phyloP scores from a whole-genome alignment of 2,329 filamentous ascomycete species.

The Aspergillus fijiensis region DNA sequence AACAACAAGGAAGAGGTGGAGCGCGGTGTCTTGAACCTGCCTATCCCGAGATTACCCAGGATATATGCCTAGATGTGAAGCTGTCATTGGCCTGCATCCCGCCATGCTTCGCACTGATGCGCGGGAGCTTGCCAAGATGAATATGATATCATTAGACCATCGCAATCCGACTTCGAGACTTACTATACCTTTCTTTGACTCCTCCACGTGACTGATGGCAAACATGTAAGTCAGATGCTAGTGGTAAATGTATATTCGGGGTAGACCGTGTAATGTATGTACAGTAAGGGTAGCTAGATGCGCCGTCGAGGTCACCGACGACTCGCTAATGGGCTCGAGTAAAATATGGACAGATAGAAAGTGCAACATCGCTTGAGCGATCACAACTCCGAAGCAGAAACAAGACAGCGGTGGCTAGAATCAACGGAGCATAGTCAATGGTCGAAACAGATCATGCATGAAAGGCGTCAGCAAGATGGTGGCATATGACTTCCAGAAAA shows the following conservation, averaged over 20 bases:
- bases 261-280: neutral
- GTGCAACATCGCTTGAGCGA: neutral
- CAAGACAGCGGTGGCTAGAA: neutral
- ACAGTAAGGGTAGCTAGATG: neutral
- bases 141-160: neutral
- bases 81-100: no score
- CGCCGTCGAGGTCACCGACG: neutral
- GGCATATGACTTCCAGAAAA: conserved; percentile 6
- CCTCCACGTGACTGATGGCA: neutral
- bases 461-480: conserved; percentile 3
- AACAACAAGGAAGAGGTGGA: no score
- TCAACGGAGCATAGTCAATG: neutral
- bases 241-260: neutral
- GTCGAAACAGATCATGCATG: neutral
- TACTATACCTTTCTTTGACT: no score
- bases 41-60: no score
- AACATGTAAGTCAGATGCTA: neutral
- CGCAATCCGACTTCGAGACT: neutral
- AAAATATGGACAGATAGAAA: neutral
- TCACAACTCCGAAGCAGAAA: conserved; percentile 1
- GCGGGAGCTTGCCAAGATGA: neutral
- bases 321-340: conserved; percentile 8
- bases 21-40: no score
- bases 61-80: no score
- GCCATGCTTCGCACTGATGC: no score